Conservation (phyloP, 306 rosid species). For the Cucurbita pepo region DNA sequence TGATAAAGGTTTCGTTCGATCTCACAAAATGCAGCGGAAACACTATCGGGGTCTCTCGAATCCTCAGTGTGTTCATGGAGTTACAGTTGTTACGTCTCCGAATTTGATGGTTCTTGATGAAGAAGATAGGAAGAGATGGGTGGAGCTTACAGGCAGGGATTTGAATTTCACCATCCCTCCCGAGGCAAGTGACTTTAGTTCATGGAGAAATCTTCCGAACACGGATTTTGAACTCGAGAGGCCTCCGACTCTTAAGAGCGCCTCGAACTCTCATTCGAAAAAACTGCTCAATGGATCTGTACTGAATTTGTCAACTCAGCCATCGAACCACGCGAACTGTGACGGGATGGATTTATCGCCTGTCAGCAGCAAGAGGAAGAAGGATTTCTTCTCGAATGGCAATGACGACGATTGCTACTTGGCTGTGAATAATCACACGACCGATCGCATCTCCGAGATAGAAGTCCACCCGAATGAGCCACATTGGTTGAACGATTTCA, state of each 20-base stretch:
- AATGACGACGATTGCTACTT: slow-evolving; percentile 54
- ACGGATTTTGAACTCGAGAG: slow-evolving; percentile 81
- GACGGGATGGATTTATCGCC: slow-evolving; percentile 67
- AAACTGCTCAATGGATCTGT: slow-evolving; percentile 77
- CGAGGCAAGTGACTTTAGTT: slow-evolving; percentile 74
- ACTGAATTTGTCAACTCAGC: slow-evolving; percentile 60
- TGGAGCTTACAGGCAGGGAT: slow-evolving; percentile 76
- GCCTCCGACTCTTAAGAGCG: slow-evolving; percentile 37
- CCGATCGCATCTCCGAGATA: slow-evolving; percentile 40
- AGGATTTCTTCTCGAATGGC: slow-evolving; percentile 56
- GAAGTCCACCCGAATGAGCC: slow-evolving; percentile 48
- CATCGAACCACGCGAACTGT: slow-evolving; percentile 38
- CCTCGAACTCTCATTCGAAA: slow-evolving; percentile 42
- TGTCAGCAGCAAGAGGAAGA: slow-evolving; percentile 52
- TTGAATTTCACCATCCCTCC: slow-evolving; percentile 56
- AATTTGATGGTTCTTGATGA: slow-evolving; percentile 51
- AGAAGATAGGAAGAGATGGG: slow-evolving; percentile 73
- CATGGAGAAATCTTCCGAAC: slow-evolving; percentile 85
- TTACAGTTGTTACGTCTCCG: slow-evolving; percentile 56
- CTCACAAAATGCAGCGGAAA: slow-evolving; percentile 91
- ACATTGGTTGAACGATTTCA: slow-evolving; percentile 55
- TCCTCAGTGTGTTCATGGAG: slow-evolving; percentile 88
- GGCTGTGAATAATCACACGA: slow-evolving; percentile 48
- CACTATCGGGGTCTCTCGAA: slow-evolving; percentile 87
- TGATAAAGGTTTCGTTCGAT: slow-evolving; percentile 80